Evolutionary conservation across 768 basidiomycete species (phyloP).

Genomic region (Phanerochaete carnosa): DNA sequence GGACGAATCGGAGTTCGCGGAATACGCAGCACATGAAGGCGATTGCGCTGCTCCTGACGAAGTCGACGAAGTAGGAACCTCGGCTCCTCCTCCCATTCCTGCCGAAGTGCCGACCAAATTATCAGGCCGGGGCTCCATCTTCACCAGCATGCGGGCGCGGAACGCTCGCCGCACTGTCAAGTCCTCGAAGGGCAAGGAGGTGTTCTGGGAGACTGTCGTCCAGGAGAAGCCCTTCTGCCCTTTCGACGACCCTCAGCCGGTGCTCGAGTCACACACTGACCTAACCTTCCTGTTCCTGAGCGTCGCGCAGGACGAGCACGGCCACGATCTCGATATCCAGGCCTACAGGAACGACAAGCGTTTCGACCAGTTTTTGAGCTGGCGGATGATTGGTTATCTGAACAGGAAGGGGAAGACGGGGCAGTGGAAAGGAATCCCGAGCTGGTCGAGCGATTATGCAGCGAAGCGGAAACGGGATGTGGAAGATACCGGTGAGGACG

Average conservation of each 20-base stretch:
- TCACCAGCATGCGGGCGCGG: too few relatives aligned
- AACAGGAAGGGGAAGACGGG: background rate
- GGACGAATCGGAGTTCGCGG: too few relatives aligned
- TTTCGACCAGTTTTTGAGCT: background rate
- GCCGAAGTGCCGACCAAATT: too few relatives aligned
- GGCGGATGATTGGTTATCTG: background rate
- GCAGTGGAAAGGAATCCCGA: background rate
- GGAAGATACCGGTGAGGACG: background rate
- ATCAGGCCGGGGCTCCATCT: too few relatives aligned
- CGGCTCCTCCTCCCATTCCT: too few relatives aligned
- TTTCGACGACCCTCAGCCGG: background rate
- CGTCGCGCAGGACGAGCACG: background rate
- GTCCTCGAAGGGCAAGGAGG: too few relatives aligned
- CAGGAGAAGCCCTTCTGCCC: background rate
- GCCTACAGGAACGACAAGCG: background rate
- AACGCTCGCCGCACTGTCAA: too few relatives aligned
- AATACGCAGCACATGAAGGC: too few relatives aligned
- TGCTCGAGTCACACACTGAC: background rate
- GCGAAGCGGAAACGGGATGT: background rate
- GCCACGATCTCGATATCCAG: background rate
- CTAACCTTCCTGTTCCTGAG: background rate
- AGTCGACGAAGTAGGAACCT: too few relatives aligned
- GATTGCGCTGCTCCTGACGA: too few relatives aligned
- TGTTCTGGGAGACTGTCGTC: too few relatives aligned
- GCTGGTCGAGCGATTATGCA: background rate